Conservation (phyloP, 164 flowering plant species). For the Aristolochia contorta region DNA sequence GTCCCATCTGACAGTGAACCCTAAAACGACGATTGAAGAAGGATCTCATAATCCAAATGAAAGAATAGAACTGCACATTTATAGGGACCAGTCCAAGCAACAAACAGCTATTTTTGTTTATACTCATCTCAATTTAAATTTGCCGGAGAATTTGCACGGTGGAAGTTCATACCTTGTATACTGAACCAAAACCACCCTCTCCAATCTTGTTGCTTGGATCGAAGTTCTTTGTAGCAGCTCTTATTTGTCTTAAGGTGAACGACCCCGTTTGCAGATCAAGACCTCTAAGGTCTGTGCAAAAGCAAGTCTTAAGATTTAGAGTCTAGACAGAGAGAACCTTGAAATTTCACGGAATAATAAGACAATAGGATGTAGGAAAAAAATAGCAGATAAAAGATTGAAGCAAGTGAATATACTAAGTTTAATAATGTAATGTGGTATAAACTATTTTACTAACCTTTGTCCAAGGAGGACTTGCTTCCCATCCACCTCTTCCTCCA, state of each 20-base stretch:
- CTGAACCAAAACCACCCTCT: constrained; percentile 30
- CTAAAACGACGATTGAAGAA: constrained; percentile 11
- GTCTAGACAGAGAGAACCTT: too few relatives aligned
- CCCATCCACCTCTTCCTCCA: constrained; percentile 46
- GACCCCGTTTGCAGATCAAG: constrained; percentile 21
- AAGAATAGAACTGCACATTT: too few relatives aligned
- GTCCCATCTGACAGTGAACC: constrained; percentile 29
- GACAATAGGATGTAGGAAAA: not conserved
- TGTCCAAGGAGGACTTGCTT: constrained; percentile 30
- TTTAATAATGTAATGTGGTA: constrained; percentile 2
- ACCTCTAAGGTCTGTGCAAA: constrained; percentile 18
- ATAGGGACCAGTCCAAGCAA: too few relatives aligned
- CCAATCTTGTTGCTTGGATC: constrained; percentile 23
- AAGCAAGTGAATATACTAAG: not conserved
- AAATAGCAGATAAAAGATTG: not conserved
- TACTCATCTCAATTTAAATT: too few relatives aligned
- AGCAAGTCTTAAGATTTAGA: not conserved
- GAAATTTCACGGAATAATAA: not conserved
- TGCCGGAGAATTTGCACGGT: too few relatives aligned
- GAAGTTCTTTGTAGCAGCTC: constrained; percentile 28
- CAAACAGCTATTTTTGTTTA: too few relatives aligned
- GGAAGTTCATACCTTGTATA: constrained; percentile 18
- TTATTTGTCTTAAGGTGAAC: constrained; percentile 23
- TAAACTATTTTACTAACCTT: constrained; percentile 24
- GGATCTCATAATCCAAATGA: too few relatives aligned